Conservation (phyloP, 129 eudicot species). For the Smallanthus sonchifolius region DNA sequence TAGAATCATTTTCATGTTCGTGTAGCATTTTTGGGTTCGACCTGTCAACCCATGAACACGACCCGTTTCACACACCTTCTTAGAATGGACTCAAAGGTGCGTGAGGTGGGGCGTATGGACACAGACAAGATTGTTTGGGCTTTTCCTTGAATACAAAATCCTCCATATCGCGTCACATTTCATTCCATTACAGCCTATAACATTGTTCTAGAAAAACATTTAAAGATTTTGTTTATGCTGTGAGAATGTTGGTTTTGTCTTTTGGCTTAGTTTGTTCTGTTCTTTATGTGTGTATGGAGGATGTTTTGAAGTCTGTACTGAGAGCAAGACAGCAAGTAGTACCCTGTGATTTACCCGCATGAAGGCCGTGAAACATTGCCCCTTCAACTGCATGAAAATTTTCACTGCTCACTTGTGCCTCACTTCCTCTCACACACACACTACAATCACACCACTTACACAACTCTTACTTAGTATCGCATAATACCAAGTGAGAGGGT, state of each 20-base stretch:
- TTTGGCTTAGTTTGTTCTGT: not conserved
- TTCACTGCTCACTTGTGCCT: no score
- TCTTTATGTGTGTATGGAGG: not conserved
- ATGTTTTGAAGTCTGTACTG: not conserved
- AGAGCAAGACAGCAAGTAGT: no score
- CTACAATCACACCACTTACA: no score
- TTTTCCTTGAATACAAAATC: not conserved
- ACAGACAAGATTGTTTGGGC: not conserved
- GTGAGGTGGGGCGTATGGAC: not conserved
- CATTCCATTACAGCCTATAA: not conserved
- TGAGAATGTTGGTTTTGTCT: constrained; percentile 14
- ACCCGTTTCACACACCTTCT: not conserved
- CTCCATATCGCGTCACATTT: not conserved
- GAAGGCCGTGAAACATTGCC: no score
- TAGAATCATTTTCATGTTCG: not conserved
- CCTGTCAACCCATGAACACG: not conserved
- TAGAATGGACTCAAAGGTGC: not conserved
- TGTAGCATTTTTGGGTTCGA: not conserved
- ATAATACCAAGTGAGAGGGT: no score
- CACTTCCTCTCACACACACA: no score
- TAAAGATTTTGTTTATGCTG: not conserved
- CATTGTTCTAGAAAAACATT: not conserved
- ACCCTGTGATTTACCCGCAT: no score
- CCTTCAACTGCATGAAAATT: no score
- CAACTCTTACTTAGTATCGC: no score